Conservation (phyloP, 208 protist genomes). For the Acanthamoeba rhysodes region DNA sequence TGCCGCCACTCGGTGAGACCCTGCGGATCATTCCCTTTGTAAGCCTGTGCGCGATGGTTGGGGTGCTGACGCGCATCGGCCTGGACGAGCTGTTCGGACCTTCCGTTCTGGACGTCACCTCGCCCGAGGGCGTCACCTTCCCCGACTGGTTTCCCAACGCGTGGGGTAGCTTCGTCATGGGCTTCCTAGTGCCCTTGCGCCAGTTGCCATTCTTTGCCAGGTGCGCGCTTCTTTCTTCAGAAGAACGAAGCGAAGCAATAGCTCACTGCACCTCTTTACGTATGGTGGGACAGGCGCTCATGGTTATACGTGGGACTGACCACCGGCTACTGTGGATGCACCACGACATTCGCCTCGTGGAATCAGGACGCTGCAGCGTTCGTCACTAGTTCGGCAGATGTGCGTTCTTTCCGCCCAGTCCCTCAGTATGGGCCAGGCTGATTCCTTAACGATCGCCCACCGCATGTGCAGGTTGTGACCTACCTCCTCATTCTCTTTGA, state of each 20-base stretch:
- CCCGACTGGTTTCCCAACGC: conserved; percentile 71
- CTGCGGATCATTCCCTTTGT: conserved; percentile 37
- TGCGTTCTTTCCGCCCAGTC: not conserved
- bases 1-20: conserved; percentile 23
- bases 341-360: conserved; percentile 70
- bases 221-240: not conserved
- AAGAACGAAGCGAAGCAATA: not conserved
- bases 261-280: not conserved
- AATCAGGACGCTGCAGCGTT: conserved; percentile 41
- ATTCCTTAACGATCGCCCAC: not conserved
- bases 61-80: conserved; percentile 54
- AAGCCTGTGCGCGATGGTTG: conserved; percentile 29
- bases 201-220: not conserved
- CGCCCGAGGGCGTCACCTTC: conserved; percentile 20
- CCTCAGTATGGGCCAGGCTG: not conserved
- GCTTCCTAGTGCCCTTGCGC: conserved; percentile 16
- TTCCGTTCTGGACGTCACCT: conserved; percentile 19
- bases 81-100: conserved; percentile 63
- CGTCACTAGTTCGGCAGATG: not conserved
- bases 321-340: conserved; percentile 69
- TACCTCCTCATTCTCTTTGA: conserved; percentile 42
- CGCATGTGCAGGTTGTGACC: not conserved
- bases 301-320: conserved; percentile 68
- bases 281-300: not conserved
- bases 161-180: conserved; percentile 72